These are phyloP conservation scores for Coffea canephora DNA, from an alignment of 257 asterid species.

Conservation along the genomic window DNA sequence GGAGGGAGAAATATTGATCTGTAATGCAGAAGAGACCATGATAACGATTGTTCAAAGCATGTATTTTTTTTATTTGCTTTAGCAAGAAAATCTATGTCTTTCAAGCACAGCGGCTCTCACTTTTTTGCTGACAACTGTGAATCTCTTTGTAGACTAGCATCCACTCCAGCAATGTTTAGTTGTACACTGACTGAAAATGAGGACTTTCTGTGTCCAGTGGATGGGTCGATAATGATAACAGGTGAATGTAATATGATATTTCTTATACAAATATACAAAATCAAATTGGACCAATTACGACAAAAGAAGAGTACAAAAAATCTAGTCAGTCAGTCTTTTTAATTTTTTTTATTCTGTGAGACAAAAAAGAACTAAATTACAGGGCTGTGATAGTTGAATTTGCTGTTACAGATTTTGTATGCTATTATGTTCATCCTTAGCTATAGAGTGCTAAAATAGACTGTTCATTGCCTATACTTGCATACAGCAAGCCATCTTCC, in stretches of 20 bases:
- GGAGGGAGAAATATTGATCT: background rate
- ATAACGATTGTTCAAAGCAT: background rate
- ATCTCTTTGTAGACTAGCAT: constrained; percentile 67
- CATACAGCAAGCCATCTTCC: constrained; percentile 98
- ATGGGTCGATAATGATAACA: constrained; percentile 96
- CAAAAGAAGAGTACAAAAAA: background rate
- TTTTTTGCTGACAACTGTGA: constrained; percentile 20
- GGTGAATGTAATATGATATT: constrained; percentile 38
- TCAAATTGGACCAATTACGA: background rate
- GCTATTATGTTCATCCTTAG: background rate
- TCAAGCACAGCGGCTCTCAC: background rate
- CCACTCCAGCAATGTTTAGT: constrained; percentile 99
- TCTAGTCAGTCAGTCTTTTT: background rate
- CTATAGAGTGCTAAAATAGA: constrained; percentile 7
- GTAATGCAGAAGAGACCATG: background rate
- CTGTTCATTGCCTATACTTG: constrained; percentile 26
- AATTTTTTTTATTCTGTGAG: background rate
- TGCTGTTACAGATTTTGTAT: background rate
- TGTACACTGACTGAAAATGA: constrained; percentile 73
- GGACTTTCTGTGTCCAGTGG: constrained; percentile 75
- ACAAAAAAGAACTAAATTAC: background rate
- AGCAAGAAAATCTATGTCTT: background rate
- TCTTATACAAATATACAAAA: background rate
- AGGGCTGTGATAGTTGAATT: background rate
- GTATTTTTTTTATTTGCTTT: background rate